phyloP scores from a whole-genome alignment of 1,139 yeast species.

The Schwanniomyces etchellsii region DNA sequence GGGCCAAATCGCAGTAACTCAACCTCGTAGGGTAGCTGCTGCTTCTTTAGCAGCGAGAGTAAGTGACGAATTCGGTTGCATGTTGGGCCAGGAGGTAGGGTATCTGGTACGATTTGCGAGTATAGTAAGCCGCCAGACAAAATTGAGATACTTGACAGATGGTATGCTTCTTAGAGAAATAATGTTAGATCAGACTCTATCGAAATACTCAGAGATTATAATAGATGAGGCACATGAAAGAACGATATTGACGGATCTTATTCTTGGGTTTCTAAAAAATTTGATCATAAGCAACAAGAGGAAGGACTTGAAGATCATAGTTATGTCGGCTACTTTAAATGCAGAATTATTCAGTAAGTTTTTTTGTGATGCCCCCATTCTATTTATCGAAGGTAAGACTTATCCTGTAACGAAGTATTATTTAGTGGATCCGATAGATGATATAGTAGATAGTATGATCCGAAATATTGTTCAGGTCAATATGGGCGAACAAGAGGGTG shows the following conservation, averaged over 20 bases:
- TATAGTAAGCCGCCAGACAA: slow-evolving; percentile 41
- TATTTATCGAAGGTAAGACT: slow-evolving; percentile 86
- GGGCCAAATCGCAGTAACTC: slow-evolving; percentile 81
- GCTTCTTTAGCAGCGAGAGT: slow-evolving; percentile 91
- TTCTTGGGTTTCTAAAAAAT: slow-evolving; percentile 81
- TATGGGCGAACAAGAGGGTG: slow-evolving; percentile 77
- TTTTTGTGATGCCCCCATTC: slow-evolving; percentile 71
- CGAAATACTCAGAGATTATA: slow-evolving; percentile 69
- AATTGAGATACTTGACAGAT: slow-evolving; percentile 83
- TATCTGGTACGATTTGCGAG: slow-evolving; percentile 81
- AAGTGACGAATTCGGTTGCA: slow-evolving; percentile 78
- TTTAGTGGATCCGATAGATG: slow-evolving; percentile 54
- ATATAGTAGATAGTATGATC: slow-evolving; percentile 74
- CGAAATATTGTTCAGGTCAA: slow-evolving; percentile 76
- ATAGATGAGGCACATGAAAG: slow-evolving; percentile 98
- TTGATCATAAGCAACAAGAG: slow-evolving; percentile 44
- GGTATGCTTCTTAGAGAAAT: slow-evolving; percentile 95
- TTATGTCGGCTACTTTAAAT: slow-evolving; percentile 95
- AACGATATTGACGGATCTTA: slow-evolving; percentile 83
- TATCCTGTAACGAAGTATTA: slow-evolving; percentile 75
- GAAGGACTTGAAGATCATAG: slow-evolving; percentile 53
- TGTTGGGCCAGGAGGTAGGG: slow-evolving; percentile 81
- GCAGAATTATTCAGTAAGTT: slow-evolving; percentile 83
- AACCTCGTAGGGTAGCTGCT: slow-evolving; percentile 97
- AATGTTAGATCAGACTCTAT: slow-evolving; percentile 65